Base-by-base conservation (phyloP, 345 rosid genomes). In the Combretum micranthum region DNA sequence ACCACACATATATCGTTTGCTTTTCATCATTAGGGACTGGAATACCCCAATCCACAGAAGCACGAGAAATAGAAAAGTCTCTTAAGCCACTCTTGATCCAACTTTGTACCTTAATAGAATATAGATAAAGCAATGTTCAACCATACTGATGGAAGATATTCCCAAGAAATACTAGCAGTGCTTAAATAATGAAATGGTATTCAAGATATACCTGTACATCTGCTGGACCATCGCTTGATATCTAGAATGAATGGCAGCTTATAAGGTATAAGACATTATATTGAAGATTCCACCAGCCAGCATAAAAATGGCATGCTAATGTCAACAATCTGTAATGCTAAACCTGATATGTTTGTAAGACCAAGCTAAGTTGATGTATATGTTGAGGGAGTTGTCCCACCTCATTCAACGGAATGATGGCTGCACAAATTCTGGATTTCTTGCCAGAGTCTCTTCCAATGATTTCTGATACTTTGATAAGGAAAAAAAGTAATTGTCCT, bases 1-100 rank as follows among this genome's bases (percentile, higher is more conserved):
- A 92, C 96, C 98, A 92, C 61, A 92, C 98, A 74, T 92, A 92
- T 61, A 88, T 86, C 9, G 98, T 92, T 71, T 92, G 98, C 59
- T 77, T 86, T 23, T 76, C 64, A 65, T 92, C 96, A 60, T 80
- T 80, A 68, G 98, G 96, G 64, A 88, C 93, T 45, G 90, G 96
- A 67, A 92, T 92, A 45, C 96, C 98, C 98, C 98, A 92, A 12
- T 88, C 96, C 50, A 92, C 98, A 52, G 88, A 77, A 69, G 95
- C 96, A 50, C 98, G 82, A 50, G 96, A 92, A 60, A 92, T 86
- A n/a, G 98, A 92, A 77, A 88, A 92, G 72, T 92, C 96, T 57
- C 77, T 83, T 68, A 92, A 72, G 60, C 96, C 95, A 69, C 80
- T 74, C 69, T 72, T 92, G 56, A 88, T 77, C 95, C 95, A 88